A percentile compares a stretch with the other conserved stretches of the same genome.
Conservation (phyloP, 108 stramenopile genomes). For the Nitzschia putrida region DNA sequence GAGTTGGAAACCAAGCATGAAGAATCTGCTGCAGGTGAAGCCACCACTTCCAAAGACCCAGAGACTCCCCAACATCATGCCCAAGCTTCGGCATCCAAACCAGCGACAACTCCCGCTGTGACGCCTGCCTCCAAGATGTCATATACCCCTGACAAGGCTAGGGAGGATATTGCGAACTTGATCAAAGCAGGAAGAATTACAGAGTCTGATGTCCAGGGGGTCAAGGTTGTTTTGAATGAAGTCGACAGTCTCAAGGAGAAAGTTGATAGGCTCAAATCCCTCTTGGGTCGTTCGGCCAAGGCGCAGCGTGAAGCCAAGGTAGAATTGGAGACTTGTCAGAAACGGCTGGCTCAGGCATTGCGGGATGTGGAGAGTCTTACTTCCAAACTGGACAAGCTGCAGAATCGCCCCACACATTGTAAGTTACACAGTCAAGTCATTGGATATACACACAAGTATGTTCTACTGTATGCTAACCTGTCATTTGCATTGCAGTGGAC, state of each 20-base stretch:
- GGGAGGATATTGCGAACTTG: slow-evolving; percentile 45
- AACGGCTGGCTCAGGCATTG: slow-evolving; percentile 47
- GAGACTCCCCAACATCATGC: not conserved
- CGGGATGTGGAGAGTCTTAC: slow-evolving; percentile 68
- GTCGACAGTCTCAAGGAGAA: slow-evolving; percentile 74
- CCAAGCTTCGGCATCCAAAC: not conserved
- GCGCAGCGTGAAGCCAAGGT: slow-evolving; percentile 84
- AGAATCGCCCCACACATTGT: slow-evolving; percentile 79
- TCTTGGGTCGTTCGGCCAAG: slow-evolving; percentile 84
- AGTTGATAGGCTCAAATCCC: slow-evolving; percentile 78
- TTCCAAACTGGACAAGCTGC: slow-evolving; percentile 66
- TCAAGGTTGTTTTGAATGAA: slow-evolving; percentile 67
- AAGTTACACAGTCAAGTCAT: slow-evolving; percentile 5
- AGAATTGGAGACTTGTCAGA: slow-evolving; percentile 63
- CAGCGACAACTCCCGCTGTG: not conserved
- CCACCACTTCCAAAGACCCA: not conserved
- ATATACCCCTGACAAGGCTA: slow-evolving; percentile 30
- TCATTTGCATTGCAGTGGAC: slow-evolving; percentile 57
- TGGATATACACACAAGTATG: too few species aligned
- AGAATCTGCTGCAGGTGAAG: slow-evolving; percentile 16
- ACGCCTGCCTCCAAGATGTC: slow-evolving; percentile 2
- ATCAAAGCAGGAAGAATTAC: slow-evolving; percentile 37
- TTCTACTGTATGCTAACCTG: not conserved
- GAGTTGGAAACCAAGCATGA: not conserved
- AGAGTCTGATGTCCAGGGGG: slow-evolving; percentile 37